A percentile compares a stretch with the other conserved stretches of the same genome.
Evolutionary conservation across 164 flowering plant genomes (phyloP).

Genomic region (Chloranthus sessilifolius): DNA sequence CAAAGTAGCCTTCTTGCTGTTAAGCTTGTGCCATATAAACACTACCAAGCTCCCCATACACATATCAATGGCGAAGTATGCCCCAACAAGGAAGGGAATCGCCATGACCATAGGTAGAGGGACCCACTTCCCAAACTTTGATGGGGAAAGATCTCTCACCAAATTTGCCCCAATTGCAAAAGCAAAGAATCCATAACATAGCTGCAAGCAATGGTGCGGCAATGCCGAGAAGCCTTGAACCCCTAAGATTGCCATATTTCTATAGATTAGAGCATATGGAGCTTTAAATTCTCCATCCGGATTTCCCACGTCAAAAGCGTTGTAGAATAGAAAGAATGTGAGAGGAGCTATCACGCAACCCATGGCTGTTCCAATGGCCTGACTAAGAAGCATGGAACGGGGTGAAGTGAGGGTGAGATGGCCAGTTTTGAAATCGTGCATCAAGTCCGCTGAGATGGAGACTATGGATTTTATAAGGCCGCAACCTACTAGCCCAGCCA

Average conservation of each 20-base stretch:
- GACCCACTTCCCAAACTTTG: slow-evolving; percentile 47
- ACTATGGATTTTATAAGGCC: slow-evolving; percentile 83
- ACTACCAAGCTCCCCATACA: slow-evolving; percentile 79
- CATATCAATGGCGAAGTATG: slow-evolving; percentile 87
- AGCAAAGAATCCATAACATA: slow-evolving; percentile 71
- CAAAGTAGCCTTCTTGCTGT: slow-evolving; percentile 45
- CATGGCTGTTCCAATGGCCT: slow-evolving; percentile 79
- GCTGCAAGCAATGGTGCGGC: slow-evolving; percentile 77
- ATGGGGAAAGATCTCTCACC: slow-evolving; percentile 44
- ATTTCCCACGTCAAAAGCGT: slow-evolving; percentile 84
- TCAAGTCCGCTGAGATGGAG: slow-evolving; percentile 70
- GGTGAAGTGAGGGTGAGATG: slow-evolving; percentile 89
- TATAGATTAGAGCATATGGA: slow-evolving; percentile 75
- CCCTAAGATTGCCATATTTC: slow-evolving; percentile 93
- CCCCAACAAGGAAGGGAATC: slow-evolving; percentile 88
- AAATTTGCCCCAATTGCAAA: slow-evolving; percentile 62
- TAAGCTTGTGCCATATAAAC: slow-evolving; percentile 61
- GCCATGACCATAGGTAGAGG: slow-evolving; percentile 99
- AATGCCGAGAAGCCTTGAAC: slow-evolving; percentile 88
- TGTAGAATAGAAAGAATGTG: slow-evolving; percentile 79
- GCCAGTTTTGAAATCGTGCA: slow-evolving; percentile 92
- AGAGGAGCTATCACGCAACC: slow-evolving; percentile 94
- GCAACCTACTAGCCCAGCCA: slow-evolving; percentile 85
- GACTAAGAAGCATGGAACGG: slow-evolving; percentile 75
- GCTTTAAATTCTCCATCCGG: slow-evolving; percentile 82